A percentile compares a stretch with the other conserved stretches of the same genome.
phyloP scores from a whole-genome alignment of 768 basidiomycete species.

The Mycena leptocephala region DNA sequence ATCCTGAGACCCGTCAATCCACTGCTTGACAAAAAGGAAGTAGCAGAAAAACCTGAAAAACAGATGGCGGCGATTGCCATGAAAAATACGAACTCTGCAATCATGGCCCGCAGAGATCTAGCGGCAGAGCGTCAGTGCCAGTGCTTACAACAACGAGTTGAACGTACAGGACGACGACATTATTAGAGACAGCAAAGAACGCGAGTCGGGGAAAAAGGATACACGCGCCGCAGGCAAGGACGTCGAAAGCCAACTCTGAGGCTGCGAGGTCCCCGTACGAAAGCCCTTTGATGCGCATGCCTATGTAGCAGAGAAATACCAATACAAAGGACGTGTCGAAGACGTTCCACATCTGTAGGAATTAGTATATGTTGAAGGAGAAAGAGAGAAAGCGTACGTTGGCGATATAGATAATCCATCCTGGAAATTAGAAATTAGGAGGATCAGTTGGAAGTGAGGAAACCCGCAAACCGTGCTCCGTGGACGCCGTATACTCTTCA shows the following conservation, averaged over 20 bases:
- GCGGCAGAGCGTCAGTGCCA: neutral
- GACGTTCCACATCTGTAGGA: constrained; percentile 89
- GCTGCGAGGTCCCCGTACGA: constrained; percentile 62
- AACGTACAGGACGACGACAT: constrained; percentile 83
- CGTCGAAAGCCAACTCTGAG: constrained; percentile 84
- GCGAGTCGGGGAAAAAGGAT: constrained; percentile 89
- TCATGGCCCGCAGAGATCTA: constrained; percentile 89
- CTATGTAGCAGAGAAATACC: constrained; percentile 80
- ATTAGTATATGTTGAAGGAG: constrained; percentile 5
- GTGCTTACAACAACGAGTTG: neutral
- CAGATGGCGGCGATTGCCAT: constrained; percentile 84
- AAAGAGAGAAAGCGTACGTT: constrained; percentile 66
- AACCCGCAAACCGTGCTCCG: constrained; percentile 87
- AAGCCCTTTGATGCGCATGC: constrained; percentile 77
- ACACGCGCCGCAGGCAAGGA: constrained; percentile 88
- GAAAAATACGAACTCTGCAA: constrained; percentile 85
- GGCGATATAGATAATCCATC: constrained; percentile 80
- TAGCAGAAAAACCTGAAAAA: constrained; percentile 83
- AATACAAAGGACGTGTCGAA: constrained; percentile 86
- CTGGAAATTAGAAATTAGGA: neutral
- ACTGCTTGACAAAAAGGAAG: neutral
- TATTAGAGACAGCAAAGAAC: constrained; percentile 86
- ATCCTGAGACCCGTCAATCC: constrained; percentile 68
- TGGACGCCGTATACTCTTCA: constrained; percentile 91
- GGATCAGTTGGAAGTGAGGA: neutral